Conservation (phyloP, 345 rosid species). For the Jatropha curcas region DNA sequence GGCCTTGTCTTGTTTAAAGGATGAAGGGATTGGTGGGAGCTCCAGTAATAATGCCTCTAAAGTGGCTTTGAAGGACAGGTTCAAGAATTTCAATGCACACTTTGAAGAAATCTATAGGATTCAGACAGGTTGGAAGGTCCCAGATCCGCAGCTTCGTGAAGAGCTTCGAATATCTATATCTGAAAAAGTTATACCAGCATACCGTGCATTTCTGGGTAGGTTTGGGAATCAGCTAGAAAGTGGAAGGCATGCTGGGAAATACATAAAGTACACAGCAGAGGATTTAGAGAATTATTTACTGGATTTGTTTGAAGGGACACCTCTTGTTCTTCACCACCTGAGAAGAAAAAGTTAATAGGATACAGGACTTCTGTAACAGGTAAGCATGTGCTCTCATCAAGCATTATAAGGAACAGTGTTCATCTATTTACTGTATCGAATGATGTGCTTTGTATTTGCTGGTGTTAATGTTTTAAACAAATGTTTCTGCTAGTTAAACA, state of each 20-base stretch:
- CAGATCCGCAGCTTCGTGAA: slow-evolving; percentile 92
- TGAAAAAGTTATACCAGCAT: slow-evolving; percentile 84
- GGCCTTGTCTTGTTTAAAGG: slow-evolving; percentile 77
- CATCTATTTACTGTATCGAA: slow-evolving; percentile 34
- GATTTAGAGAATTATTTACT: slow-evolving; percentile 77
- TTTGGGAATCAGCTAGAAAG: slow-evolving; percentile 76
- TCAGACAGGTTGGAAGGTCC: slow-evolving; percentile 96
- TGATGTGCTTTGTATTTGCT: slow-evolving; percentile 34
- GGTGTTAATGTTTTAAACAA: slow-evolving; percentile 48
- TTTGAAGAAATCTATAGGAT: slow-evolving; percentile 85
- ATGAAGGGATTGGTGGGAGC: slow-evolving; percentile 71
- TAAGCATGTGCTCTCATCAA: slow-evolving; percentile 26
- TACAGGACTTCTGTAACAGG: slow-evolving; percentile 32
- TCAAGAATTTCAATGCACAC: slow-evolving; percentile 81
- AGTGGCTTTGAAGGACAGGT: slow-evolving; percentile 78
- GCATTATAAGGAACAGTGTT: slow-evolving; percentile 29
- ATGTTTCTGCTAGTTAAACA: slow-evolving; percentile 41
- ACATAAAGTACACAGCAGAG: slow-evolving; percentile 89
- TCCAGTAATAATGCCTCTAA: slow-evolving; percentile 72
- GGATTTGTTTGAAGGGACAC: slow-evolving; percentile 86
- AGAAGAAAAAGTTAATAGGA: slow-evolving; percentile 69
- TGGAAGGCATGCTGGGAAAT: slow-evolving; percentile 85
- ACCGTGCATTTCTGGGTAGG: slow-evolving; percentile 86
- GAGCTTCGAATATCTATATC: slow-evolving; percentile 91
- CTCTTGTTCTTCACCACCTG: slow-evolving; percentile 73